Base-by-base conservation (phyloP, 768 basidiomycete genomes). In the Suillus decipiens region DNA sequence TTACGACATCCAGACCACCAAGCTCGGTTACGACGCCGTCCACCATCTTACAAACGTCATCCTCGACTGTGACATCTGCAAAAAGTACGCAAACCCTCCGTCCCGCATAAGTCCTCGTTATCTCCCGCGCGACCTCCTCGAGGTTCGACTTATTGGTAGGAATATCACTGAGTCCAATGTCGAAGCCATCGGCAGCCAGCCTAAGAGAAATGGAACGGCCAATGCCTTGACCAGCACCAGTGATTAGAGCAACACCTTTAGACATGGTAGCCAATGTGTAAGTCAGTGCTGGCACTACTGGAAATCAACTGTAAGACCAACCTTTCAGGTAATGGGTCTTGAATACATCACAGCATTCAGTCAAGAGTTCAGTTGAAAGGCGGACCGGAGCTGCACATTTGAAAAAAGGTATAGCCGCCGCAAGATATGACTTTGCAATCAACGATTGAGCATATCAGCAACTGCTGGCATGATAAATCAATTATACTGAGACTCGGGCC, bases 1-100 rank as follows among this genome's bases (percentile, higher is more conserved):
- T 63, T 59, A 83, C 84, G 15, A 83, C 82, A 63, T 84, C 81
- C n/a, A 86, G 63, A 6, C 78, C 69, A 5, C 83, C 84, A 12
- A 84, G 71, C 7, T 69, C 65, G 6, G 69, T 51, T 2, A 72
- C 68, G 11, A 70, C 69, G 1, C 54, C 54, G 8, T 72, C 72
- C 4, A 86, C 70, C 70, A 84, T 75, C 10, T 37, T 61, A 58
- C 78, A 70, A 2, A 86, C 82, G 11, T 82, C 76, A 0, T 65
- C 66, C 57, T 85, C 84, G 1, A 68, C 50, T 11, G 74, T 68
- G 1, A 86, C 80, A 63, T 85, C 81, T 4, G 73, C 82, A 14
- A 73, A 60, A 2, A 77, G 70, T 24, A 68, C 50, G 5, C 68
- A 43, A 3, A 70, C 65, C 56, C 63, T 69, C 47, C 66, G 67